Evolutionary conservation across 371 early-diverging fungal genomes (phyloP).

Genomic region (Conidiobolus incongruus): DNA sequence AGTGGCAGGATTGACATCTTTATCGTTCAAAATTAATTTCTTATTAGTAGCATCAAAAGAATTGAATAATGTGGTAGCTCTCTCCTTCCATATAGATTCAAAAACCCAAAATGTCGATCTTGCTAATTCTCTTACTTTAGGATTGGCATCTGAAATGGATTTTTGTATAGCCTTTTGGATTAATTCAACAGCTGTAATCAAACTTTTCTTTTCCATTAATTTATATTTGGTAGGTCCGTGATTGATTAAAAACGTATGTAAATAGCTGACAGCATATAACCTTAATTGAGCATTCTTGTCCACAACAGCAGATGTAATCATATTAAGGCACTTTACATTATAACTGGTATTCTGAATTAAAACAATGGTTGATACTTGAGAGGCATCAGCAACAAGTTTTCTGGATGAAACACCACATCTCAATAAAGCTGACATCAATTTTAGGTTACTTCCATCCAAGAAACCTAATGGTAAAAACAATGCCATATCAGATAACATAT

Average conservation of each 20-base stretch:
- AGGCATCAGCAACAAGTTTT: constrained; percentile 1
- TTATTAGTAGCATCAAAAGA: background rate
- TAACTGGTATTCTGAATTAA: background rate
- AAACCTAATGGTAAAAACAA: background rate
- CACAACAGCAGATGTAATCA: background rate
- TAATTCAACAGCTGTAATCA: background rate
- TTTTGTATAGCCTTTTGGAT: background rate
- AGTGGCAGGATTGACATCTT: too few relatives aligned
- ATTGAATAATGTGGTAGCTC: background rate
- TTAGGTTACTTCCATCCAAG: background rate
- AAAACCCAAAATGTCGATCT: background rate
- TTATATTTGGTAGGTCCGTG: background rate
- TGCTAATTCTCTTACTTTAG: constrained; percentile 2
- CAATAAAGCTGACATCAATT: background rate
- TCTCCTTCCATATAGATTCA: background rate
- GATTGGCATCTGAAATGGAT: constrained; percentile 1
- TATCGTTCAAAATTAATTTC: background rate
- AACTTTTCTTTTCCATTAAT: constrained; percentile 1
- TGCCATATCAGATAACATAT: background rate
- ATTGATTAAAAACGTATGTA: background rate
- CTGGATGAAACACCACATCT: constrained; percentile 2
- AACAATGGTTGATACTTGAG: background rate
- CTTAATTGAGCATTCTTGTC: constrained; percentile 1
- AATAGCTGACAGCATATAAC: background rate
- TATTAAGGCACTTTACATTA: background rate